Conservation (phyloP, 768 basidiomycete species). For the Suillus subluteus region DNA sequence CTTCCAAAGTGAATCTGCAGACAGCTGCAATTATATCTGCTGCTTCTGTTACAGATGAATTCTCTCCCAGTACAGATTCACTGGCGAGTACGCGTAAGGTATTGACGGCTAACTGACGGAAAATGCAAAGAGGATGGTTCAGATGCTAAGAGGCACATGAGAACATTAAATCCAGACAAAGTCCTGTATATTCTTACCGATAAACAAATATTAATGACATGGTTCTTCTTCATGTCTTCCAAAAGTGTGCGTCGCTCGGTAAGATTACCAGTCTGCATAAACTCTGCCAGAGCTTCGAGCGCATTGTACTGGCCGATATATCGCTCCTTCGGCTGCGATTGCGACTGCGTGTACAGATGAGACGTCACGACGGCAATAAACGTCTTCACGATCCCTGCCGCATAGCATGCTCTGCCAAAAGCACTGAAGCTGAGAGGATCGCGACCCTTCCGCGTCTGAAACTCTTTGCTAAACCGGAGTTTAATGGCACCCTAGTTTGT, state of each 20-base stretch:
- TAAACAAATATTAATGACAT: conserved; percentile 25
- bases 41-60: conserved; percentile 18
- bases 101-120: conserved; percentile 25
- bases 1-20: conserved; percentile 29
- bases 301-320: conserved; percentile 29
- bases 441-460: no score
- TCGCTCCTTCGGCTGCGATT: conserved; percentile 16
- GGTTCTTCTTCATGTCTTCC: conserved; percentile 28
- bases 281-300: conserved; percentile 21
- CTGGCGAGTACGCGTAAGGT: conserved; percentile 23
- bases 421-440: conserved; percentile 10
- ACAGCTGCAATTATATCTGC: conserved; percentile 29
- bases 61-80: conserved; percentile 28
- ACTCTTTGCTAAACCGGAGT: neutral
- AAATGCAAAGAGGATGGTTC: conserved; percentile 26
- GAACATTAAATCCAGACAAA: neutral
- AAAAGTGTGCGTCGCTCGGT: conserved; percentile 25
- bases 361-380: conserved; percentile 27
- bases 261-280: conserved; percentile 25
- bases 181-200: conserved; percentile 17
- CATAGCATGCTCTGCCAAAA: conserved; percentile 28
- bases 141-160: conserved; percentile 20
- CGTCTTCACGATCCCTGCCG: conserved; percentile 32
- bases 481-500: conserved; percentile 21
- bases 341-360: conserved; percentile 17